Base-by-base conservation (phyloP, 345 rosid genomes). In the Ceriops decandra region DNA sequence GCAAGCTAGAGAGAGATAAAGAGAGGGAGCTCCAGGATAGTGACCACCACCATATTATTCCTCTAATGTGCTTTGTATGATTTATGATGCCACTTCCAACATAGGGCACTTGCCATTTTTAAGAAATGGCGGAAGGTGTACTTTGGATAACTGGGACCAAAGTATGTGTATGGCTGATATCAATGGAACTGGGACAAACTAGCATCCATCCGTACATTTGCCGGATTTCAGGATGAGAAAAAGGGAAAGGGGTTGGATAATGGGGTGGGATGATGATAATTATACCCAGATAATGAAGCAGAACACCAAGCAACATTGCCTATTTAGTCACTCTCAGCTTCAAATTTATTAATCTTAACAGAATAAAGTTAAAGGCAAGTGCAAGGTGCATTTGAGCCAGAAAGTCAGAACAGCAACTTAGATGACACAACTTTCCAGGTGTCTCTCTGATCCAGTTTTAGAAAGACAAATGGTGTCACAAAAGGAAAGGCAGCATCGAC, bases 161-260 rank as follows among this genome's bases (percentile, higher is more conserved):
- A 24, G 6, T 24, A 64, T 51, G 73, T 74, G 73, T 62, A 35
- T 5, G 71, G 75, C 58, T 56, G 71, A 69, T 66, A 74, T 71
- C 36, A 15, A 67, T 36, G 16, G 52, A 26, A 26, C 49, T 35
- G 19, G 10, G 57, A 31, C 33, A 38, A 17, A 42, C 51, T 28
- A 4, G 24, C 27, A 71, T 77, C 74, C 64, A 65, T 62, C 51
- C 63, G 31, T 63, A 28, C 76, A 77, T 47, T 58, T 52, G 64
- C 35, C 53, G 31, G 30, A 64, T 47, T 31, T 51, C 16, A 35
- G 57, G 66, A 56, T 51, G 53, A 49, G 10, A 35, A 15, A 31
- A 6, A 26, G 52, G 28, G 10, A 22, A 63, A 32, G 58, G 17
- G 59, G 56, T 15, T 4, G 17, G 15, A n/a, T 4, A 24, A 64